Base-by-base conservation (phyloP, 108 stramenopile species). In the Skeletonema menzelii region DNA sequence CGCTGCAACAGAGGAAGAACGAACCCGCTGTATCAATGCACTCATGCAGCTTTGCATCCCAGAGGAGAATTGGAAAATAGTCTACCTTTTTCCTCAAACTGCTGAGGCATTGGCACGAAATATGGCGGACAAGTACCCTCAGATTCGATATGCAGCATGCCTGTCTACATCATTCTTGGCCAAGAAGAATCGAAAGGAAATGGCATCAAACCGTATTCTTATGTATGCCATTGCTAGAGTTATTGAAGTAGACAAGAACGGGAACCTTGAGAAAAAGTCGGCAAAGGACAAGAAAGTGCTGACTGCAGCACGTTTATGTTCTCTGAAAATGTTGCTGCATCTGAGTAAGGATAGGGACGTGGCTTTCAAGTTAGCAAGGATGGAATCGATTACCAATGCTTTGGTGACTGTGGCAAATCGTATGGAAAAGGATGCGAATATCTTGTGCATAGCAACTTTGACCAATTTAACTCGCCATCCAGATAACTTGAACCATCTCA, bases 41-140 rank as follows among this genome's bases (percentile, higher is more conserved):
- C 38, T 81, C 6, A 81, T 81, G 80, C 75, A 81, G 31, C 70
- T 81, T 2, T 76, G 69, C 30, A 71, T 81, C 17, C 75, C 80
- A 19, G 75, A 81, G 55, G 70, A 81, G 64, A 81, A 81, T 67
- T 76, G 75, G 70, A 70, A 67, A 17, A 59, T 66, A 8, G 56
- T 81, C 4, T 81, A 72, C 42, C 34, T 76, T 5, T 76, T 76
- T 34, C 75, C 75, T 7, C 65, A 76, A 28, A 81, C 75, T 66
- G 56, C 75, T 10, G 75, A 76, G 69, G 75, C 80, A 13, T 60
- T 81, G 44, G 70, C 75, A 20, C 28, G 70, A 12, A 76, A 76
- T 34, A 81, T 81, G 80, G 70, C 70, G 10, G 80, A 81, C 64
- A 70, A 64, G n/a, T 72, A 81, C 55, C 75, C 80, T 17, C 67